A percentile compares a stretch with the other conserved stretches of the same genome.
Conservation (phyloP, 768 basidiomycete species). For the Boletus sp. region DNA sequence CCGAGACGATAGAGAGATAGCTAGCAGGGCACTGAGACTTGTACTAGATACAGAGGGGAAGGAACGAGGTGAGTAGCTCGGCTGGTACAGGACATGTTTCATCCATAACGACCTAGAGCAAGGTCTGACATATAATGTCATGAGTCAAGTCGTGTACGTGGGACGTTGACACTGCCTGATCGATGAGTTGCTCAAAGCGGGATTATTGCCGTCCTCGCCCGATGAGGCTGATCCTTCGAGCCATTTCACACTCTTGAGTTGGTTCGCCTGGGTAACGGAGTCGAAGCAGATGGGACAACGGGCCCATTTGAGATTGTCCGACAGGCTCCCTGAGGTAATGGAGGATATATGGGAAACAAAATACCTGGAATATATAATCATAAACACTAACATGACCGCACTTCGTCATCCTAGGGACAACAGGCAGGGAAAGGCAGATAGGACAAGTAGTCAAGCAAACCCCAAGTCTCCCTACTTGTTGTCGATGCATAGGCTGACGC, state of each 20-base stretch:
- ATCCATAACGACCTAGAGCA: background rate
- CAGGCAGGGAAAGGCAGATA: slow-evolving; percentile 90
- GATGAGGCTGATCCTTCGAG: slow-evolving; percentile 50
- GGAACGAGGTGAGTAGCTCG: background rate
- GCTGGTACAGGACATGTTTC: background rate
- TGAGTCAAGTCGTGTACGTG: no score
- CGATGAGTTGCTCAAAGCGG: slow-evolving; percentile 40
- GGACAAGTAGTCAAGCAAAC: slow-evolving; percentile 75
- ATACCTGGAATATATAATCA: slow-evolving; percentile 54
- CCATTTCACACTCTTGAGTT: slow-evolving; percentile 94
- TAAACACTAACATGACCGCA: slow-evolving; percentile 86
- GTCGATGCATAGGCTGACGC: slow-evolving; percentile 72
- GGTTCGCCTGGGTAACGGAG: slow-evolving; percentile 82
- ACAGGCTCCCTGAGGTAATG: slow-evolving; percentile 85
- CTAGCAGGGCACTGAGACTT: slow-evolving; percentile 37
- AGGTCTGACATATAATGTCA: no score
- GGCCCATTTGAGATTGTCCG: slow-evolving; percentile 81
- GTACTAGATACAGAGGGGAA: slow-evolving; percentile 18
- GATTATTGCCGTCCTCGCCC: slow-evolving; percentile 29
- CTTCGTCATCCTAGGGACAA: slow-evolving; percentile 91
- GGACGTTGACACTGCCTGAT: no score
- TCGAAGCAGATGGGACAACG: slow-evolving; percentile 97
- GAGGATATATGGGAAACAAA: slow-evolving; percentile 91
- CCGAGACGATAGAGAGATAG: slow-evolving; percentile 38
- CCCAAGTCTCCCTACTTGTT: slow-evolving; percentile 41